These are phyloP conservation scores for Daldinia vernicosa DNA, from an alignment of 495 filamentous ascomycete genomes.

Conservation along the genomic window DNA sequence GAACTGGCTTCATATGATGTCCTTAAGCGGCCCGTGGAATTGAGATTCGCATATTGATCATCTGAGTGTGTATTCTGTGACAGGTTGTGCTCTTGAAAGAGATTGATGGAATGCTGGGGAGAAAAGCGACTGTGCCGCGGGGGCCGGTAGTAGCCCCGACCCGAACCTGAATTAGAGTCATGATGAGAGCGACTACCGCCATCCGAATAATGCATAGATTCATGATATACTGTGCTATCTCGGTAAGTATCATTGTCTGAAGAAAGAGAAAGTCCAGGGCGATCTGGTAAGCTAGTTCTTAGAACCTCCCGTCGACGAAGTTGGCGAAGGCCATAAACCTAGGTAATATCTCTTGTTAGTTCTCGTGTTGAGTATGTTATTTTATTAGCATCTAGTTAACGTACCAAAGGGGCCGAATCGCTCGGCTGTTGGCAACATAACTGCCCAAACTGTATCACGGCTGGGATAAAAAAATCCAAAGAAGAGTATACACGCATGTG, in stretches of 20 bases:
- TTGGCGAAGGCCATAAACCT: neutral
- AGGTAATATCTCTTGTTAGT: neutral
- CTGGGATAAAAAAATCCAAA: neutral
- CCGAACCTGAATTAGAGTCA: neutral
- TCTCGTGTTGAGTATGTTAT: neutral
- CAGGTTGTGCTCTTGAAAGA: neutral
- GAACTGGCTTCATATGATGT: neutral
- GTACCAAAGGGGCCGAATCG: neutral
- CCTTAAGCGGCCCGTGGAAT: neutral
- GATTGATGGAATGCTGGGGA: neutral
- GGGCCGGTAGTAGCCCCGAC: neutral
- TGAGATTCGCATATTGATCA: neutral
- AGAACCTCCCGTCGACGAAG: neutral
- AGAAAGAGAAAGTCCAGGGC: neutral
- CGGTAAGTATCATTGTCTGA: neutral
- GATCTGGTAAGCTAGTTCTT: neutral
- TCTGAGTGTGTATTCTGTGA: neutral
- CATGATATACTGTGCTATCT: neutral
- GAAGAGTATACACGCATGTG: neutral
- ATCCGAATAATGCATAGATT: neutral
- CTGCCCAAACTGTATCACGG: neutral
- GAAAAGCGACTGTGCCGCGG: neutral
- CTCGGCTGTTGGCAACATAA: neutral
- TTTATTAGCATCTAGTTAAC: neutral
- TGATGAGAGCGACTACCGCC: neutral